These are phyloP conservation scores for Fusarium anguioides DNA, from an alignment of 2,329 filamentous ascomycete genomes.

Conservation along the genomic window DNA sequence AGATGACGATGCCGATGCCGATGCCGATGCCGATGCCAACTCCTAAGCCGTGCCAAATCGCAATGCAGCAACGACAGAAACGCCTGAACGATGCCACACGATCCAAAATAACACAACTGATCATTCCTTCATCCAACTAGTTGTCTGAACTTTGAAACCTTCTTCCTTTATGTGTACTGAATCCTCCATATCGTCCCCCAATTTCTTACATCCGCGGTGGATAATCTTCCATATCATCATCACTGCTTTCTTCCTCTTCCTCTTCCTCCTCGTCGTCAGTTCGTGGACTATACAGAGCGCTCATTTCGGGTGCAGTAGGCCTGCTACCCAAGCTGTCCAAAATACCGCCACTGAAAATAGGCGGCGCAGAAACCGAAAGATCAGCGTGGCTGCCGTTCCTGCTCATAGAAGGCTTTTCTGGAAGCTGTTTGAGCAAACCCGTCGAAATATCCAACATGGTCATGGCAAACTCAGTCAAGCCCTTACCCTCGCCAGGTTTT, in stretches of 20 bases:
- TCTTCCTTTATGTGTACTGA: neutral
- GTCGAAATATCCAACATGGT: conserved; percentile 80
- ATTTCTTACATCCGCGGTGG: conserved; percentile 36
- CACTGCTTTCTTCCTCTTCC: conserved; percentile 60
- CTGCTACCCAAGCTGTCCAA: conserved; percentile 57
- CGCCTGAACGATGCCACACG: conserved; percentile 43
- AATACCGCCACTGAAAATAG: conserved; percentile 50
- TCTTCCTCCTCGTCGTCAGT: conserved; percentile 56
- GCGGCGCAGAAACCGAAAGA: conserved; percentile 52
- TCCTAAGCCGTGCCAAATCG: conserved; percentile 44
- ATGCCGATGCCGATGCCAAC: conserved; percentile 39
- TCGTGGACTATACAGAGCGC: conserved; percentile 63
- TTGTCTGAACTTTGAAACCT: neutral
- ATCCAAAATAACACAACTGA: conserved; percentile 21
- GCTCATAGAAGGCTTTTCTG: conserved; percentile 76
- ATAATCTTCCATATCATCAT: conserved; percentile 66
- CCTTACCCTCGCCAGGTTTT: conserved; percentile 71
- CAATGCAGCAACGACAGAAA: conserved; percentile 45
- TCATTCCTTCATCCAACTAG: neutral
- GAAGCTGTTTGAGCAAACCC: conserved; percentile 74
- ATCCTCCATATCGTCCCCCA: neutral
- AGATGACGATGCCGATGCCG: conserved; percentile 32
- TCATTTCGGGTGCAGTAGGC: conserved; percentile 59
- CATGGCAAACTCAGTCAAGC: conserved; percentile 77
- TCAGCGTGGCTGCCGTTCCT: conserved; percentile 63